Base-by-base conservation (phyloP, 495 filamentous ascomycete species). In the Ascodesmis nigricans region DNA sequence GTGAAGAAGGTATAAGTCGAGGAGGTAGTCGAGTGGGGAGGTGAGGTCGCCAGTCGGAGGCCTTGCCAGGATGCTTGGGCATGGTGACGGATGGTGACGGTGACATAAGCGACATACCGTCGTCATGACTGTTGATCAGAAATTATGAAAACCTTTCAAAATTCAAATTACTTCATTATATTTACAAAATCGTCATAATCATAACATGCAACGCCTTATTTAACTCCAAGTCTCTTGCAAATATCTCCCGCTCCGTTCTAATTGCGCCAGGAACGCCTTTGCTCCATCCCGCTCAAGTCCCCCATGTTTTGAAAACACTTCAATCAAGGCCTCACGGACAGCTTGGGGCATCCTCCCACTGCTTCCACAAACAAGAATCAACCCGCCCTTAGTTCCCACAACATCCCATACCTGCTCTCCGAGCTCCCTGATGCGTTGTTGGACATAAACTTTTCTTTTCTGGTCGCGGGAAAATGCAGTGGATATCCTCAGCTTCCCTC, bases 381-480 rank as follows among this genome's bases (percentile, higher is more conserved):
- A 58, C 0, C 69, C 78, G 0, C 52, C 37, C 17, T 56, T 36
- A 19, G 59, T 53, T 32, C 62, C 51, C 7, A 93, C 49, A 19
- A 71, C 48, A 2, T 63, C 47, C 45, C 64, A 73, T 3, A 93
- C 63, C 18, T 62, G 42, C 5, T 39, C 25, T 0, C 61, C 64
- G 11, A 79, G 56, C 45, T 70, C 55, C 0, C 71, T 64, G 29
- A 99, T 67, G 2, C 73, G 56, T 53, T 92, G 70, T 47, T 99
- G 87, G 6, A 99, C 84, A 47, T 99, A 99, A 18, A 75, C 52
- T 55, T 91, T 91, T 39, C 69, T 59, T 20, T 42, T 31, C 52
- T 77, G 69, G 42, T 79, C 71, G 2, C 87, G 59, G 1, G 87
- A 95, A 46, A 92, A 95, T 0, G 84, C 84, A 1, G 79, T 70